Conservation (phyloP, 371 early-diverging fungal species). For the Batkoa obscura region DNA sequence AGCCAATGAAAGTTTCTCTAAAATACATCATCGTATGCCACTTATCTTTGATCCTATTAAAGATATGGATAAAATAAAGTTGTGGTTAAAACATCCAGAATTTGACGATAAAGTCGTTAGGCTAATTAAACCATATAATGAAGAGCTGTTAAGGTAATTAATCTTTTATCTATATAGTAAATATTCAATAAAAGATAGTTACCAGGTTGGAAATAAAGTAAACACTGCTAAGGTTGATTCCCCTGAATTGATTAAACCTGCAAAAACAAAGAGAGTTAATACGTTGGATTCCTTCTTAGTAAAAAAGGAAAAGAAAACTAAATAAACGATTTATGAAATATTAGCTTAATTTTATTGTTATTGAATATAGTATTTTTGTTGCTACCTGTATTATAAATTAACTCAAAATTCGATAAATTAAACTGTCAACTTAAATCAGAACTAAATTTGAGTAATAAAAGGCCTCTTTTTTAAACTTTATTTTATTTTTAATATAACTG, state of each 20-base stretch:
- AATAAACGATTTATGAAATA: too few species aligned
- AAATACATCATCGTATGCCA: slow-evolving; percentile 5
- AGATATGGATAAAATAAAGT: slow-evolving; percentile 2
- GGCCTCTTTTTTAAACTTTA: too few species aligned
- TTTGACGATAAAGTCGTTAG: slow-evolving; percentile 4
- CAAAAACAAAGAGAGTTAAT: too few species aligned
- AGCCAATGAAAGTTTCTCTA: slow-evolving; percentile 1
- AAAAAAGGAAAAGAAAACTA: too few species aligned
- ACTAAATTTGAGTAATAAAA: too few species aligned
- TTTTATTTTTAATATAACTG: too few species aligned
- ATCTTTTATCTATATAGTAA: not conserved
- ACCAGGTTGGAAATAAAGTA: not conserved
- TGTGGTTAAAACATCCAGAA: not conserved
- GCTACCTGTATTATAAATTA: too few species aligned
- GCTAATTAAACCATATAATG: not conserved
- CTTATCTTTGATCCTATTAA: slow-evolving; percentile 4
- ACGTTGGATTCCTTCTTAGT: too few species aligned
- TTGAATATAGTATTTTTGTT: too few species aligned
- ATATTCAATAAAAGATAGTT: not conserved
- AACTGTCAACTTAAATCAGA: too few species aligned
- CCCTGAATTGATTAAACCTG: not conserved
- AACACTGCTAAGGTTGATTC: not conserved
- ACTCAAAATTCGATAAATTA: too few species aligned
- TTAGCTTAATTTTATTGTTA: too few species aligned
- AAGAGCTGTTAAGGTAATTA: not conserved